phyloP scores from a whole-genome alignment of 805 yeast species.

The Candida ipomoeae region DNA sequence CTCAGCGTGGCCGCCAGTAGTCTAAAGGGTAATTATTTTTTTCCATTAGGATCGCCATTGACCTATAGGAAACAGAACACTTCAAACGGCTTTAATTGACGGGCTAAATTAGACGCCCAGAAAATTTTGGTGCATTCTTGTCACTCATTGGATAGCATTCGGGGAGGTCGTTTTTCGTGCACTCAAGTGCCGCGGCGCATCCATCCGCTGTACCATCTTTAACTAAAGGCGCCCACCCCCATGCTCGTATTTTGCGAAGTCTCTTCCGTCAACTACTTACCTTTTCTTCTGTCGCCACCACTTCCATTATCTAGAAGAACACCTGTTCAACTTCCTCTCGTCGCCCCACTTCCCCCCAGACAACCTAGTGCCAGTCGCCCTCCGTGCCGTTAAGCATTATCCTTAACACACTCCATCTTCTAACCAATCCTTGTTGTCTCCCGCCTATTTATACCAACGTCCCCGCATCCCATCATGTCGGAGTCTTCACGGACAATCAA shows the following conservation, averaged over 20 bases:
- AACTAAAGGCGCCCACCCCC: not conserved
- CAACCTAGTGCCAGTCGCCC: not conserved
- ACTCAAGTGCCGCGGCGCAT: constrained; percentile 2
- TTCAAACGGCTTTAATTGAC: no score
- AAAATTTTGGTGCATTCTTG: not conserved
- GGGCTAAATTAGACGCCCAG: not conserved
- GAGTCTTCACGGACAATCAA: constrained; percentile 42
- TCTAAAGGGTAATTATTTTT: no score
- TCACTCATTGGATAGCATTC: not conserved
- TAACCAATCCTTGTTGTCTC: not conserved
- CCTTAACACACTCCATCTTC: not conserved
- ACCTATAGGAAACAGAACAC: no score
- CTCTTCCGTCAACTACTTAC: not conserved
- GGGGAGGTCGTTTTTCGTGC: not conserved
- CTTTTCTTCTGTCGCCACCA: not conserved
- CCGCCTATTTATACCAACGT: not conserved
- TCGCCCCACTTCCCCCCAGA: not conserved
- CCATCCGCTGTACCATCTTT: not conserved
- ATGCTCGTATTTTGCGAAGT: constrained; percentile 2
- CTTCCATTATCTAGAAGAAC: not conserved
- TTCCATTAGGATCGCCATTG: not conserved
- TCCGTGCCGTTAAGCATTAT: not conserved
- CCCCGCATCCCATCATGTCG: constrained; percentile 21
- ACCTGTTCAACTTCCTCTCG: not conserved
- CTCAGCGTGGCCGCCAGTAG: no score